A percentile compares a stretch with the other conserved stretches of the same genome.
Conservation (phyloP, 441 rosid genomes). For the Codiaeum variegatum region DNA sequence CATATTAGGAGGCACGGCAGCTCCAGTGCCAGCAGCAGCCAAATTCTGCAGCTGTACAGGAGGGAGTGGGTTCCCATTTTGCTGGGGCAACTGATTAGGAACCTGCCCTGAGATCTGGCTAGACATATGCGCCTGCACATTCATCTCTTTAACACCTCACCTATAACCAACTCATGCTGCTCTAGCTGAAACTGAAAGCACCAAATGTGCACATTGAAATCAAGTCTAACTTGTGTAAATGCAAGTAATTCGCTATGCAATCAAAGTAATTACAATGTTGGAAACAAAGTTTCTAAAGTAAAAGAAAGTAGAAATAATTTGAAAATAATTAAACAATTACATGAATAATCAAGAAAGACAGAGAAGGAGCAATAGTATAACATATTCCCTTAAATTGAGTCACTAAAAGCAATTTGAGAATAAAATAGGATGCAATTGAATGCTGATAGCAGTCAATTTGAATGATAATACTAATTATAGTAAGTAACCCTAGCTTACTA, state of each 20-base stretch:
- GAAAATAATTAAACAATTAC: neutral
- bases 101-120: slow-evolving; percentile 79
- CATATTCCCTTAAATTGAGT: neutral
- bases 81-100: slow-evolving; percentile 74
- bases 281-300: neutral
- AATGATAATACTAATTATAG: slow-evolving; percentile 3
- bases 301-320: neutral
- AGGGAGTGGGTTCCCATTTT: slow-evolving; percentile 62
- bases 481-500: slow-evolving; percentile 11
- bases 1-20: slow-evolving; percentile 21
- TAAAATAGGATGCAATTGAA: slow-evolving; percentile 4
- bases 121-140: slow-evolving; percentile 79
- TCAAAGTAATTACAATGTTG: neutral
- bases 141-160: slow-evolving; percentile 35
- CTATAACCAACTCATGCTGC: slow-evolving; percentile 20
- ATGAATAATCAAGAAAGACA: neutral
- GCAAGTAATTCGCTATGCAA: neutral
- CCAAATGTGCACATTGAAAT: neutral
- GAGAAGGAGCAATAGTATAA: neutral
- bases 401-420: neutral
- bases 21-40: slow-evolving; percentile 35
- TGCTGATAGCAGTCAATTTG: neutral
- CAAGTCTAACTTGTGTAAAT: slow-evolving; percentile 1
- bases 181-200: slow-evolving; percentile 7
- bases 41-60: slow-evolving; percentile 65